Conservation (phyloP, 768 basidiomycete genomes). For the Amanita rimosa region DNA sequence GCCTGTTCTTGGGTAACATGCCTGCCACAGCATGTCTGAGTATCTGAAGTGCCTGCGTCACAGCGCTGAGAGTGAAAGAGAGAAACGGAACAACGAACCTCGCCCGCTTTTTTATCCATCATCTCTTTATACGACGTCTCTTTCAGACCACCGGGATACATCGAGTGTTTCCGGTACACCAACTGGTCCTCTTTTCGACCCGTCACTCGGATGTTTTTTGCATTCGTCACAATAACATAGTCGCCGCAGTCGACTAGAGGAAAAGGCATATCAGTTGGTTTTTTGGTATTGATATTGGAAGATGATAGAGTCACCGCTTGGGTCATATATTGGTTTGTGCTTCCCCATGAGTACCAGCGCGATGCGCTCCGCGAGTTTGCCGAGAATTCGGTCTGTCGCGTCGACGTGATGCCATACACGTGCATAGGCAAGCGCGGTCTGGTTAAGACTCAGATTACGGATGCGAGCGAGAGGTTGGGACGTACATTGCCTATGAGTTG, state of each 20-base stretch:
- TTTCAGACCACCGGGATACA: constrained; percentile 90
- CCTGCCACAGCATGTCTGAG: constrained; percentile 93
- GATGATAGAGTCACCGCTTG: constrained; percentile 40
- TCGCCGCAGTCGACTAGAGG: constrained; percentile 82
- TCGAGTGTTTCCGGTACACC: constrained; percentile 81
- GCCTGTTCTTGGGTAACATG: constrained; percentile 98
- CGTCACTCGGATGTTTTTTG: constrained; percentile 71
- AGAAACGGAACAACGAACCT: neutral
- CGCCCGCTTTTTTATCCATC: constrained; percentile 76
- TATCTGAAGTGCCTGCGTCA: constrained; percentile 43
- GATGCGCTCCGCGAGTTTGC: constrained; percentile 89
- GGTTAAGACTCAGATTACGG: neutral
- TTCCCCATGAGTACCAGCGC: constrained; percentile 98
- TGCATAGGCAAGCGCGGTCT: constrained; percentile 96
- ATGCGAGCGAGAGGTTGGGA: constrained; percentile 4
- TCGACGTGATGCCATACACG: constrained; percentile 95
- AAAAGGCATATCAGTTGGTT: neutral
- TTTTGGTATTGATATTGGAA: neutral
- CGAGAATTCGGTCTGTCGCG: constrained; percentile 82
- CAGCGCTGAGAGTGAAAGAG: constrained; percentile 43
- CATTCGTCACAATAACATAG: constrained; percentile 94
- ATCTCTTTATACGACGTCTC: constrained; percentile 79
- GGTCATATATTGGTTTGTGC: constrained; percentile 96
- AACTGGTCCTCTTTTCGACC: constrained; percentile 85
- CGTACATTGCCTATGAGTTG: constrained; percentile 71